Evolutionary conservation across 345 rosid species (phyloP).

Genomic region (Linum usitatissimum): DNA sequence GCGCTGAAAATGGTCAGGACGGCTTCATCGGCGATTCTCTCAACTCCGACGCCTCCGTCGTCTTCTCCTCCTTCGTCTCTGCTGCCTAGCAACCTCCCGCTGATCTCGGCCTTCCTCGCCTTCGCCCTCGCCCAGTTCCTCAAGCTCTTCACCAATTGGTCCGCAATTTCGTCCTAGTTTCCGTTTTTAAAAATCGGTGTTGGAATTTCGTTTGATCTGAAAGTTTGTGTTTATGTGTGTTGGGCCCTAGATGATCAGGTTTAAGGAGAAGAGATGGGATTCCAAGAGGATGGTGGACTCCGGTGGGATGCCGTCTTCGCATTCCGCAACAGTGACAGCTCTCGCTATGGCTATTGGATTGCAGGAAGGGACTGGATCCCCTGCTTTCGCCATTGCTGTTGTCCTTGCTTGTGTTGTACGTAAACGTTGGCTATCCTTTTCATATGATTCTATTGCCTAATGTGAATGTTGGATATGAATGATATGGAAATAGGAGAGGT

Average conservation of each 20-base stretch:
- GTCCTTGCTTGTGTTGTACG: constrained; percentile 84
- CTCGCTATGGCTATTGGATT: constrained; percentile 72
- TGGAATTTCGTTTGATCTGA: neutral
- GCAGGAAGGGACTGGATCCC: constrained; percentile 61
- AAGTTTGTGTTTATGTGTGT: neutral
- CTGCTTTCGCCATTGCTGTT: constrained; percentile 78
- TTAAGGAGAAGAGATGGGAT: constrained; percentile 92
- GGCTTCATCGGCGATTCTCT: neutral
- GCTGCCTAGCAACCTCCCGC: constrained; percentile 61
- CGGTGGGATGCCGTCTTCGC: constrained; percentile 99
- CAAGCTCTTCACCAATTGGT: constrained; percentile 94
- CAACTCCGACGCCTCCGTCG: constrained; percentile 27
- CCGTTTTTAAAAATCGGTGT: neutral
- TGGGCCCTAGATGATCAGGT: constrained; percentile 57
- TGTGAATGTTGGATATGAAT: too few species aligned
- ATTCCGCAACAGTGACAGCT: constrained; percentile 91
- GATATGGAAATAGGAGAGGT: too few species aligned
- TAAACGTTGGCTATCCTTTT: neutral
- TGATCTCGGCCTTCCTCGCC: constrained; percentile 78
- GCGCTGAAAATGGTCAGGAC: neutral
- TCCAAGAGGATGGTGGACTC: constrained; percentile 72
- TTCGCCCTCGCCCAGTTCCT: constrained; percentile 93
- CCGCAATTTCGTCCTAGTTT: constrained; percentile 16
- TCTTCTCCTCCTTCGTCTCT: constrained; percentile 15
- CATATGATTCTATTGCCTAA: too few species aligned